Evolutionary conservation across 2,329 filamentous ascomycete genomes (phyloP).

Genomic region (Paecilomyces formosus): DNA sequence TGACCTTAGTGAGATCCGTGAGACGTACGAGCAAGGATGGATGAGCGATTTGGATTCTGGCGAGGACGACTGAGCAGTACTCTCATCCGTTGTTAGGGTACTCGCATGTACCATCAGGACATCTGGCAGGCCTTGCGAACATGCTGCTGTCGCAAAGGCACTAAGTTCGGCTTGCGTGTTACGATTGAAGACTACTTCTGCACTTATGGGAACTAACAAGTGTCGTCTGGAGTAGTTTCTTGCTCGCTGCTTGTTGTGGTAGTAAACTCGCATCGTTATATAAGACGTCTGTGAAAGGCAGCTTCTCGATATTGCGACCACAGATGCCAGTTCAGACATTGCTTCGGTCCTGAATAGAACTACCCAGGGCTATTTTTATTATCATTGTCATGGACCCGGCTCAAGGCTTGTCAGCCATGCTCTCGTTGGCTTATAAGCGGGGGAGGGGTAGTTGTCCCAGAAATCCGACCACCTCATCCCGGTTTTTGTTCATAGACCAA

Average conservation of each 20-base stretch:
- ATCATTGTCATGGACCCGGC: background rate
- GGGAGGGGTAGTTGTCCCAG: background rate
- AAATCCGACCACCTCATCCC: background rate
- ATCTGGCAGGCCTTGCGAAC: background rate
- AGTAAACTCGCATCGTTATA: background rate
- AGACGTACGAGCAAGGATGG: conserved; percentile 87
- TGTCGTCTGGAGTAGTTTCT: background rate
- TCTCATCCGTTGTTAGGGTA: conserved; percentile 2
- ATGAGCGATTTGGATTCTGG: conserved; percentile 54
- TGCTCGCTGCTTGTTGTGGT: background rate
- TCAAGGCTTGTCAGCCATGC: background rate
- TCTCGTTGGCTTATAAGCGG: background rate
- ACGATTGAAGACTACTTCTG: background rate
- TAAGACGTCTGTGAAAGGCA: background rate
- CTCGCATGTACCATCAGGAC: conserved; percentile 5
- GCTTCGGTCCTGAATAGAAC: background rate
- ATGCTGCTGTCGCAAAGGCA: background rate
- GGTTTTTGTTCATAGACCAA: background rate
- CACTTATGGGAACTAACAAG: background rate
- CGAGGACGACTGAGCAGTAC: conserved; percentile 26
- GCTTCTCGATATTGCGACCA: background rate
- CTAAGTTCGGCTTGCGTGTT: background rate
- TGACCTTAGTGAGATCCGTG: conserved; percentile 70
- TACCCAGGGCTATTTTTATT: background rate
- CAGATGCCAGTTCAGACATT: background rate